Evolutionary conservation across 306 rosid genomes (phyloP).

Genomic region (Alnus glutinosa): DNA sequence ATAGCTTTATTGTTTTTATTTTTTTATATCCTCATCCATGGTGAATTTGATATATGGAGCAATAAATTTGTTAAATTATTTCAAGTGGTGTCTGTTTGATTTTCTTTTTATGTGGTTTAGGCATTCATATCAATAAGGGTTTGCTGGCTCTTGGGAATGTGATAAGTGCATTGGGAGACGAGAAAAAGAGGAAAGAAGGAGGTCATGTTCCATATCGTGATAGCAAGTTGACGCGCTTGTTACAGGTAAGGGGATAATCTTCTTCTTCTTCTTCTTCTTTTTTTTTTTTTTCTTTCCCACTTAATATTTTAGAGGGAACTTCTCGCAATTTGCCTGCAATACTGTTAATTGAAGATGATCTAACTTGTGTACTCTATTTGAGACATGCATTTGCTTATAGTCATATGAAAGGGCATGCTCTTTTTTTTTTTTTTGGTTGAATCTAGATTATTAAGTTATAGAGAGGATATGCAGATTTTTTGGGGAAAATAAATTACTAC

Average conservation of each 20-base stretch:
- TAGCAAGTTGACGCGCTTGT: conserved; percentile 88
- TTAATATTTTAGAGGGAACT: neutral
- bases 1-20: neutral
- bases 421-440: neutral
- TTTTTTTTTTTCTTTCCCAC: neutral
- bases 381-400: neutral
- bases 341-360: neutral
- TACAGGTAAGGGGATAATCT: conserved; percentile 58
- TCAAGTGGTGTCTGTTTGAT: neutral
- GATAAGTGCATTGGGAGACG: conserved; percentile 98
- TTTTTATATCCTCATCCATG: neutral
- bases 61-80: conserved; percentile 3
- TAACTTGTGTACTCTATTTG: neutral
- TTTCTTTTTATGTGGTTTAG: conserved; percentile 36
- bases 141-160: conserved; percentile 90
- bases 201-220: conserved; percentile 96
- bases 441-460: neutral
- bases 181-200: conserved; percentile 92
- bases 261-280: neutral
- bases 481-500: neutral
- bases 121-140: conserved; percentile 96
- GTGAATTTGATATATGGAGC: neutral
- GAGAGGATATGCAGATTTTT: neutral
- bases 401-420: neutral
- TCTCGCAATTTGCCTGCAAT: neutral